These are phyloP conservation scores for Coffea humblotiana DNA, from an alignment of 305 asterid genomes.

Conservation along the genomic window DNA sequence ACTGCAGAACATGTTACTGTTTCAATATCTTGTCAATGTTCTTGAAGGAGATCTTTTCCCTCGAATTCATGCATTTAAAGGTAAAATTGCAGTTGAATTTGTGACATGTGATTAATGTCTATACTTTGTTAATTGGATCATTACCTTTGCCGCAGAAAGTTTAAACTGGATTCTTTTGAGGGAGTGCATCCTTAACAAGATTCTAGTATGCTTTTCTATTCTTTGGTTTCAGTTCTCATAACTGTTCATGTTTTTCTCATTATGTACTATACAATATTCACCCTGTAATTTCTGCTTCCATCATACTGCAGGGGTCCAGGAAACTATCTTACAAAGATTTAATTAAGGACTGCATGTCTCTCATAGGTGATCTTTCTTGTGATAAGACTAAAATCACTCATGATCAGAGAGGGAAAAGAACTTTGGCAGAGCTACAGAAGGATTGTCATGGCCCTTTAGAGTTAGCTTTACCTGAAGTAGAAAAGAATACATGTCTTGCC, in stretches of 20 bases:
- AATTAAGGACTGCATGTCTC: constrained; percentile 55
- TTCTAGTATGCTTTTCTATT: constrained; percentile 60
- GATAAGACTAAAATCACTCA: constrained; percentile 31
- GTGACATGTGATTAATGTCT: background rate
- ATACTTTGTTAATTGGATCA: constrained; percentile 16
- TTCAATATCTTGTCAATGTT: constrained; percentile 73
- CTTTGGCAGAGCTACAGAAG: constrained; percentile 30
- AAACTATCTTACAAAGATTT: constrained; percentile 63
- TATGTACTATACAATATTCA: background rate
- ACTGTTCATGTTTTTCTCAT: background rate
- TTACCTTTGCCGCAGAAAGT: constrained; percentile 52
- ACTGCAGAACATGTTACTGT: constrained; percentile 67
- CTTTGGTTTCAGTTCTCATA: background rate
- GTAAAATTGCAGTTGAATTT: constrained; percentile 32
- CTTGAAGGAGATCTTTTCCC: constrained; percentile 76
- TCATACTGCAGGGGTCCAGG: constrained; percentile 76
- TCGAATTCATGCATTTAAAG: constrained; percentile 55
- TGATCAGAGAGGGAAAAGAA: constrained; percentile 33
- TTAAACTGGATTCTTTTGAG: constrained; percentile 65
- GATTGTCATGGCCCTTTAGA: constrained; percentile 34
- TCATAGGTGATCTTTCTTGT: constrained; percentile 41
- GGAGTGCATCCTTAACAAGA: constrained; percentile 67
- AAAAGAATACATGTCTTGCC: constrained; percentile 47
- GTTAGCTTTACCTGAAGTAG: constrained; percentile 64
- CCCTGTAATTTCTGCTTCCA: background rate